These are phyloP conservation scores for Agaricus bisporus DNA, from an alignment of 768 basidiomycete species.

Conservation along the genomic window DNA sequence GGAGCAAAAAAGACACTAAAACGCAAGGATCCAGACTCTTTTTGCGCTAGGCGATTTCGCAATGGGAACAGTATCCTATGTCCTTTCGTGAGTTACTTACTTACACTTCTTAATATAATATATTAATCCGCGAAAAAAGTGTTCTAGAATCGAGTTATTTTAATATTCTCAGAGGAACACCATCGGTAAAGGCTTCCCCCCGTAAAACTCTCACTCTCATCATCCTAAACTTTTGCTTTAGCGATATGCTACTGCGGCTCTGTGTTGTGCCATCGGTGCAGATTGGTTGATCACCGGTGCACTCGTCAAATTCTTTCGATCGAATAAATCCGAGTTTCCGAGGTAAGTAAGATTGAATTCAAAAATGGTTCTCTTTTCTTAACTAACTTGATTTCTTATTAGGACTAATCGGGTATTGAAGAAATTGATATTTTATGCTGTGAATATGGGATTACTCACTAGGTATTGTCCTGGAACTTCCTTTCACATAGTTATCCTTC, in stretches of 20 bases:
- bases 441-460: slow-evolving; percentile 5
- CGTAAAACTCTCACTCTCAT: background rate
- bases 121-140: no score
- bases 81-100: no score
- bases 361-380: no score
- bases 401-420: slow-evolving; percentile 3
- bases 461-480: no score
- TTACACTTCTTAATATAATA: no score
- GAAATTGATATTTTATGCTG: slow-evolving; percentile 7
- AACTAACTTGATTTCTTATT: no score
- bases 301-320: slow-evolving; percentile 3
- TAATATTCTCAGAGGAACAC: background rate
- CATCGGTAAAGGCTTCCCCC: background rate
- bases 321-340: background rate
- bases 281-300: slow-evolving; percentile 8
- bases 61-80: background rate
- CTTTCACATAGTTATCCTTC: no score
- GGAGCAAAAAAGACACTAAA: no score
- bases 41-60: slow-evolving; percentile 9
- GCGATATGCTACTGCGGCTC: slow-evolving; percentile 4
- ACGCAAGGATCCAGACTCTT: no score
- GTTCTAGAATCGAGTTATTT: background rate
- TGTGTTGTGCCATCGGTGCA: slow-evolving; percentile 3
- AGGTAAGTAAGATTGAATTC: background rate
- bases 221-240: no score